Evolutionary conservation across 805 yeast species (phyloP).

Genomic region (Torulaspora delbrueckii): DNA sequence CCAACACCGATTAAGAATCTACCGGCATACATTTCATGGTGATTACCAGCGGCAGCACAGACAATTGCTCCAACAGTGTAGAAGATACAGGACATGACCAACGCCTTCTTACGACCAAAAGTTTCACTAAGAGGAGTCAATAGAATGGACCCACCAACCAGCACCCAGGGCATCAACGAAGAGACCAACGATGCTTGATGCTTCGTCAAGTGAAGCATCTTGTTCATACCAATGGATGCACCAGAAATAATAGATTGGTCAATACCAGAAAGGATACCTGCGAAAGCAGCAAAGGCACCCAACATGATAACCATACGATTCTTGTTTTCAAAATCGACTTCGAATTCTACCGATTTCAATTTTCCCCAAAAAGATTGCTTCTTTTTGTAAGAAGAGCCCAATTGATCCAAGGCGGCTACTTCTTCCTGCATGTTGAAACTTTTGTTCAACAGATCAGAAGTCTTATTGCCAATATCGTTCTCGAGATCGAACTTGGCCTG

Average conservation of each 20-base stretch:
- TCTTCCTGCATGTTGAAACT: conserved; percentile 39
- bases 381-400: conserved; percentile 23
- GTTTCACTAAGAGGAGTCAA: conserved; percentile 49
- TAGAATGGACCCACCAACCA: conserved; percentile 54
- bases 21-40: conserved; percentile 52
- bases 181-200: conserved; percentile 50
- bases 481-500: conserved; percentile 8
- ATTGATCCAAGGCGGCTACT: conserved; percentile 35
- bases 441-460: conserved; percentile 9
- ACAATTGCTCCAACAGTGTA: conserved; percentile 58
- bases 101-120: conserved; percentile 52
- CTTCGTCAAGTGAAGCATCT: conserved; percentile 38
- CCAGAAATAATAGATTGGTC: conserved; percentile 67
- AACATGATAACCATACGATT: conserved; percentile 44
- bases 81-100: conserved; percentile 53
- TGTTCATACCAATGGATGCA: conserved; percentile 50
- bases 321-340: conserved; percentile 43
- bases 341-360: conserved; percentile 36
- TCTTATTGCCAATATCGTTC: conserved; percentile 3
- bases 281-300: conserved; percentile 56
- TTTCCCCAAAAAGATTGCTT: conserved; percentile 39
- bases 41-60: conserved; percentile 47
- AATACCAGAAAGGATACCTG: conserved; percentile 60
- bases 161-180: conserved; percentile 68
- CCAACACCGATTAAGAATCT: conserved; percentile 59